These are phyloP conservation scores for Fraxinus pennsylvanica DNA, from an alignment of 257 asterid species.

Conservation along the genomic window DNA sequence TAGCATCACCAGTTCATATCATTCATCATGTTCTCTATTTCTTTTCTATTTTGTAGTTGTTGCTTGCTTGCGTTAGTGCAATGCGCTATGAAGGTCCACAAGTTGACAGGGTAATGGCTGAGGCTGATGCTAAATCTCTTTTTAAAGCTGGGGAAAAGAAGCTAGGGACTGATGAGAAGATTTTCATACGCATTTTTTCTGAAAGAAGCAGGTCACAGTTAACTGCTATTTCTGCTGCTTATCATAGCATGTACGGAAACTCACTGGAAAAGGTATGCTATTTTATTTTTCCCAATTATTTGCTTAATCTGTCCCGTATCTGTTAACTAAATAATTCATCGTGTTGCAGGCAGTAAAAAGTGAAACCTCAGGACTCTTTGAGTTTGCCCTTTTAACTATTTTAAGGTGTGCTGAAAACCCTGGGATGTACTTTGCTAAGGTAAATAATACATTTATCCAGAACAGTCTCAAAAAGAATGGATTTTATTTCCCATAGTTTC, in stretches of 20 bases:
- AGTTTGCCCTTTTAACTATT: slow-evolving; percentile 68
- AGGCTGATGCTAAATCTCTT: slow-evolving; percentile 82
- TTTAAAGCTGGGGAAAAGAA: slow-evolving; percentile 89
- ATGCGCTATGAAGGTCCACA: slow-evolving; percentile 89
- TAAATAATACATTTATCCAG: slow-evolving; percentile 26
- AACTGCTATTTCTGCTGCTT: slow-evolving; percentile 67
- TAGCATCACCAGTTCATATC: not conserved
- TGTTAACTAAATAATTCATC: slow-evolving; percentile 20
- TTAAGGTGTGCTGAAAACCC: slow-evolving; percentile 79
- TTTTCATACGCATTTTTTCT: slow-evolving; percentile 65
- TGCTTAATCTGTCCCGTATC: not conserved
- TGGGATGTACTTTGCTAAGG: slow-evolving; percentile 83
- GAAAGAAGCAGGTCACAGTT: slow-evolving; percentile 78
- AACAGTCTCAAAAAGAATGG: not conserved
- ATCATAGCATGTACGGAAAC: slow-evolving; percentile 58
- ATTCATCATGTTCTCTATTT: not conserved
- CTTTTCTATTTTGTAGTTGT: slow-evolving; percentile 49
- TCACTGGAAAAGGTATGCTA: slow-evolving; percentile 65
- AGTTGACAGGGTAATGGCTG: slow-evolving; percentile 64
- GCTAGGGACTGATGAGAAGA: slow-evolving; percentile 87
- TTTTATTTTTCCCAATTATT: slow-evolving; percentile 4
- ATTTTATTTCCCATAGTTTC: not conserved
- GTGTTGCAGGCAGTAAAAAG: slow-evolving; percentile 71
- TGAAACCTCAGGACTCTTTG: slow-evolving; percentile 85
- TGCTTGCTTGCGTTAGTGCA: slow-evolving; percentile 54